Evolutionary conservation across 176 grass and related monocot genomes (phyloP).

Genomic region (Typha latifolia): DNA sequence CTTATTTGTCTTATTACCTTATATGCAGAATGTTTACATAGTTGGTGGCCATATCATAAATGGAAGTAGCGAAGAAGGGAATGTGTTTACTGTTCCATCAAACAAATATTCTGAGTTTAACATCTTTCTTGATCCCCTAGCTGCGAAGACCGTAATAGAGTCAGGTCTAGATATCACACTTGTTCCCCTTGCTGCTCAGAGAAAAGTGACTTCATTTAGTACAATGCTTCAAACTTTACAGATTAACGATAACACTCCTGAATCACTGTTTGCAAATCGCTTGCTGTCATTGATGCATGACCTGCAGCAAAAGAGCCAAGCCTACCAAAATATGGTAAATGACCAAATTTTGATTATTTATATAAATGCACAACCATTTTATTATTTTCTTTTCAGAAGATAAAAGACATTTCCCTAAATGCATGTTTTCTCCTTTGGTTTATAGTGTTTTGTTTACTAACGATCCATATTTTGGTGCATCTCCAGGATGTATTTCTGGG

Average conservation of each 20-base stretch:
- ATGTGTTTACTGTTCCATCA: slow-evolving; percentile 45
- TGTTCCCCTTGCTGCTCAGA: slow-evolving; percentile 11
- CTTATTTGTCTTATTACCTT: no score
- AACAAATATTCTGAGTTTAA: slow-evolving; percentile 84
- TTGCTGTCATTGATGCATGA: slow-evolving; percentile 10
- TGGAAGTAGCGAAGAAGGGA: slow-evolving; percentile 30
- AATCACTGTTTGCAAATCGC: slow-evolving; percentile 10
- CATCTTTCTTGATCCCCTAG: slow-evolving; percentile 64
- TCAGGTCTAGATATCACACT: slow-evolving; percentile 18
- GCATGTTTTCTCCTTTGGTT: no score
- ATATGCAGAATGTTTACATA: slow-evolving; percentile 47
- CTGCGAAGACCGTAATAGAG: slow-evolving; percentile 36
- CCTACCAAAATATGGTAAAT: slow-evolving; percentile 18
- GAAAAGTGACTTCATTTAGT: slow-evolving; percentile 8
- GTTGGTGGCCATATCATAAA: slow-evolving; percentile 57
- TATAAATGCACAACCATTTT: background rate
- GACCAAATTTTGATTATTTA: background rate
- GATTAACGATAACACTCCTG: slow-evolving; percentile 8
- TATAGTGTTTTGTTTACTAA: background rate
- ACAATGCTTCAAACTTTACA: slow-evolving; percentile 6
- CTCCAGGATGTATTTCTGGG: slow-evolving; percentile 53
- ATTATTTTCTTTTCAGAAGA: no score
- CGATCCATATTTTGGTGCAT: background rate
- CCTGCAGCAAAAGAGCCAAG: slow-evolving; percentile 5
- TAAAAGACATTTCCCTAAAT: no score